Evolutionary conservation across 305 asterid species (phyloP).

Genomic region (Fraxinus ornus): DNA sequence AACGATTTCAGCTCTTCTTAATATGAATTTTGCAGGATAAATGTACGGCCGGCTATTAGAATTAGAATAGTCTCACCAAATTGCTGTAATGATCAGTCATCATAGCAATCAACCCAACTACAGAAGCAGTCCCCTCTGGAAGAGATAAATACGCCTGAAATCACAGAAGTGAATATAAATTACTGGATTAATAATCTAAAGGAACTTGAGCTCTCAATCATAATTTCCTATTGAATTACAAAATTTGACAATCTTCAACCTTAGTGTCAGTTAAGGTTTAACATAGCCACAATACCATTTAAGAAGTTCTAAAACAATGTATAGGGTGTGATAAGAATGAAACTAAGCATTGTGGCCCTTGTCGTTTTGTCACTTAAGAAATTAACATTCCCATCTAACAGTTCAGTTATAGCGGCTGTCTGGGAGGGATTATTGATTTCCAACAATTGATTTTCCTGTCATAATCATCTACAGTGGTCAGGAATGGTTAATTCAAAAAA

Average conservation of each 20-base stretch:
- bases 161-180: conserved; percentile 22
- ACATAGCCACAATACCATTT: conserved; percentile 7
- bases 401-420: not conserved
- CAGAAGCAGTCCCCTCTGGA: conserved; percentile 95
- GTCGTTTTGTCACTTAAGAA: conserved; percentile 3
- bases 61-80: conserved; percentile 52
- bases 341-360: not conserved
- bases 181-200: not conserved
- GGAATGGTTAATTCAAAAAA: no score
- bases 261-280: conserved; percentile 4
- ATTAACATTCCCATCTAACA: conserved; percentile 1
- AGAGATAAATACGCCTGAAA: conserved; percentile 97
- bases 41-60: conserved; percentile 17
- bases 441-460: no score
- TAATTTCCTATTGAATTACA: conserved; percentile 8
- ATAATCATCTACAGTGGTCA: no score
- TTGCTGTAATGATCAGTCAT: conserved; percentile 96
- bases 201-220: conserved; percentile 7
- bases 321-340: not conserved
- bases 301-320: conserved; percentile 1
- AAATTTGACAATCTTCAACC: conserved; percentile 3
- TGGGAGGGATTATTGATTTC: no score
- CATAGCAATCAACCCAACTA: conserved; percentile 88
- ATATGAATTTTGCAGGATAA: conserved; percentile 17
- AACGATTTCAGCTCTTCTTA: conserved; percentile 12